Evolutionary conservation across 768 basidiomycete species (phyloP).

Genomic region (Cystobasidium tubakii): DNA sequence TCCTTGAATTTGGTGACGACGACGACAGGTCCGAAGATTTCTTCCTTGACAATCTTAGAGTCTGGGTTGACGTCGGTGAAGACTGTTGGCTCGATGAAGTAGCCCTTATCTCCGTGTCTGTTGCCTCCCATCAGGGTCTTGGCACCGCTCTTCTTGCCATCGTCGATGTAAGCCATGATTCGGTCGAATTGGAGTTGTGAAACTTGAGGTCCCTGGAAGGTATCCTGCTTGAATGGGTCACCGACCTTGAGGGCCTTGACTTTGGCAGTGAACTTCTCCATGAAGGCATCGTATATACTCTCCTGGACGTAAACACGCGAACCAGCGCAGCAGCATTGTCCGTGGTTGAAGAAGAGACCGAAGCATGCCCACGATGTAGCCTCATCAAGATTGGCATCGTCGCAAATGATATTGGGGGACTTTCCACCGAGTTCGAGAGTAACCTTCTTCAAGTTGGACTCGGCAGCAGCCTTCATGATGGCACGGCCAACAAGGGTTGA

Average conservation of each 20-base stretch:
- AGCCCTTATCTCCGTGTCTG: slow-evolving; percentile 57
- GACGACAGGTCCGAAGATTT: slow-evolving; percentile 56
- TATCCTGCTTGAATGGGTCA: slow-evolving; percentile 61
- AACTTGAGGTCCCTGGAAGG: slow-evolving; percentile 70
- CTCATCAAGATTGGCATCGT: slow-evolving; percentile 46
- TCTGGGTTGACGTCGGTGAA: slow-evolving; percentile 62
- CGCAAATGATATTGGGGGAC: slow-evolving; percentile 57
- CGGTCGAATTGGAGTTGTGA: slow-evolving; percentile 66
- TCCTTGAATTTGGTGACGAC: slow-evolving; percentile 69
- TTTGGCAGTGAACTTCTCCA: slow-evolving; percentile 58
- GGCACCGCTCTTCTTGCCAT: slow-evolving; percentile 68
- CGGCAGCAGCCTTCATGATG: slow-evolving; percentile 70
- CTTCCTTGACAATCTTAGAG: slow-evolving; percentile 64
- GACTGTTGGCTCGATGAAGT: slow-evolving; percentile 48
- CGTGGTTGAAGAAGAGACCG: slow-evolving; percentile 65
- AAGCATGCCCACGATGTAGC: slow-evolving; percentile 52
- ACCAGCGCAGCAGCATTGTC: slow-evolving; percentile 54
- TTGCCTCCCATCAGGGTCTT: slow-evolving; percentile 62
- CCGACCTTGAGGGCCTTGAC: slow-evolving; percentile 58
- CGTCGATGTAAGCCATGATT: slow-evolving; percentile 70
- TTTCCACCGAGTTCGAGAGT: slow-evolving; percentile 64
- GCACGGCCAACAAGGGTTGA: slow-evolving; percentile 71
- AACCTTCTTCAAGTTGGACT: slow-evolving; percentile 75
- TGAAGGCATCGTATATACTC: slow-evolving; percentile 70
- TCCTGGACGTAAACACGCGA: slow-evolving; percentile 69